These are phyloP conservation scores for Lepidium aucheri DNA, from an alignment of 345 rosid species.

Conservation along the genomic window DNA sequence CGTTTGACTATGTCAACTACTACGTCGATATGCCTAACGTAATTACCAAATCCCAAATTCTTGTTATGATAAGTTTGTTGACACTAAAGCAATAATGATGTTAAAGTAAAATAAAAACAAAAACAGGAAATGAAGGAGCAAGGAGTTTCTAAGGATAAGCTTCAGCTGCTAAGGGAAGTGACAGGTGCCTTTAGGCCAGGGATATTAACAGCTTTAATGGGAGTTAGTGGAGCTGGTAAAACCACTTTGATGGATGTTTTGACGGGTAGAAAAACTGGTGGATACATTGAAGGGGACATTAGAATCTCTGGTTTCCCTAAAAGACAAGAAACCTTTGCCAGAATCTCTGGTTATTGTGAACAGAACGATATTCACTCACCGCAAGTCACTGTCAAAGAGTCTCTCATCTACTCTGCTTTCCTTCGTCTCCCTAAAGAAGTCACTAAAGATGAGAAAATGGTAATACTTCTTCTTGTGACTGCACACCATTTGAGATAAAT, in stretches of 20 bases:
- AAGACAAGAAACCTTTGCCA: constrained; percentile 88
- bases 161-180: constrained; percentile 64
- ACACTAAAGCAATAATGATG: background rate
- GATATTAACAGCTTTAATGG: constrained; percentile 88
- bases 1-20: constrained; percentile 57
- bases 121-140: constrained; percentile 82
- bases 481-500: background rate
- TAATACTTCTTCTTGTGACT: constrained; percentile 19
- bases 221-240: constrained; percentile 98
- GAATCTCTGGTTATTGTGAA: constrained; percentile 91
- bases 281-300: constrained; percentile 81
- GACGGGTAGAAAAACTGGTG: constrained; percentile 88
- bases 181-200: constrained; percentile 92
- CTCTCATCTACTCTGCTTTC: constrained; percentile 82
- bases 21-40: constrained; percentile 80
- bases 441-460: constrained; percentile 68
- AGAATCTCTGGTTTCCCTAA: constrained; percentile 78
- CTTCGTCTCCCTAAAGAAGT: constrained; percentile 77
- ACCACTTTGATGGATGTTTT: constrained; percentile 96
- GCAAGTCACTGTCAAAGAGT: constrained; percentile 77
- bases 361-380: constrained; percentile 90
- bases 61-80: background rate
- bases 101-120: no score
- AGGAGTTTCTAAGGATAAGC: constrained; percentile 60
- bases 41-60: background rate